Percentiles rank a stretch among this genome's conserved stretches.
These are phyloP conservation scores for Fusarium duplospermum DNA, from an alignment of 2,329 filamentous ascomycete species.

Conservation along the genomic window DNA sequence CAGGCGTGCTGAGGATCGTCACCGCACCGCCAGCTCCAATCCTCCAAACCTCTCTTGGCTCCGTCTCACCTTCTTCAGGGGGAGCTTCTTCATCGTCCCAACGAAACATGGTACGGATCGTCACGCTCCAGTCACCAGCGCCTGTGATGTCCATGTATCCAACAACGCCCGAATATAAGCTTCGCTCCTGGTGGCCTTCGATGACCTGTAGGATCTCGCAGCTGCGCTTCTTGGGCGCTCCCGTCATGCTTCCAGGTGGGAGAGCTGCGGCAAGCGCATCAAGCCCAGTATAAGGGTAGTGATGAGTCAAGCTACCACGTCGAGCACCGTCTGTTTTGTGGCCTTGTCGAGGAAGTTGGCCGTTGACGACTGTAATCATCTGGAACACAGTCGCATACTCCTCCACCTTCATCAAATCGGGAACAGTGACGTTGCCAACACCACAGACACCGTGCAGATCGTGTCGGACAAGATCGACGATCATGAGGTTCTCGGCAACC, in stretches of 20 bases:
- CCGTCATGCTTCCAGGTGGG: constrained; percentile 95
- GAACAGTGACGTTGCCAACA: constrained; percentile 77
- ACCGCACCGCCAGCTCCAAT: constrained; percentile 93
- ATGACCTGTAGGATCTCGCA: constrained; percentile 83
- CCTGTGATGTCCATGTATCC: constrained; percentile 91
- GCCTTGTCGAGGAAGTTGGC: constrained; percentile 60
- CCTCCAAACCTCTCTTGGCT: constrained; percentile 73
- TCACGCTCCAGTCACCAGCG: constrained; percentile 89
- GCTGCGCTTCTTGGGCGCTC: constrained; percentile 92
- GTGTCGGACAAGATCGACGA: constrained; percentile 94
- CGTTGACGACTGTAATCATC: constrained; percentile 89
- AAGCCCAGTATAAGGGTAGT: constrained; percentile 66
- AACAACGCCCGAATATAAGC: constrained; percentile 88
- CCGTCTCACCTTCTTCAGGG: constrained; percentile 44
- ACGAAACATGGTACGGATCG: constrained; percentile 84
- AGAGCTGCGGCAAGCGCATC: constrained; percentile 82
- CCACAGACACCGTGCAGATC: constrained; percentile 89
- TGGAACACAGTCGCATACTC: constrained; percentile 93
- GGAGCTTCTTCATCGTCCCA: constrained; percentile 70
- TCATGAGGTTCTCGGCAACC: constrained; percentile 97
- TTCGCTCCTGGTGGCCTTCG: constrained; percentile 71
- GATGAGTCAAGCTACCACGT: constrained; percentile 10
- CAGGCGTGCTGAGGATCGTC: constrained; percentile 82
- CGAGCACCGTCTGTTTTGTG: constrained; percentile 23
- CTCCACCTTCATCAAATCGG: constrained; percentile 85